A percentile compares a stretch with the other conserved stretches of the same genome.
phyloP scores from a whole-genome alignment of 805 yeast genomes.

The Kazachstania psychrophila region DNA sequence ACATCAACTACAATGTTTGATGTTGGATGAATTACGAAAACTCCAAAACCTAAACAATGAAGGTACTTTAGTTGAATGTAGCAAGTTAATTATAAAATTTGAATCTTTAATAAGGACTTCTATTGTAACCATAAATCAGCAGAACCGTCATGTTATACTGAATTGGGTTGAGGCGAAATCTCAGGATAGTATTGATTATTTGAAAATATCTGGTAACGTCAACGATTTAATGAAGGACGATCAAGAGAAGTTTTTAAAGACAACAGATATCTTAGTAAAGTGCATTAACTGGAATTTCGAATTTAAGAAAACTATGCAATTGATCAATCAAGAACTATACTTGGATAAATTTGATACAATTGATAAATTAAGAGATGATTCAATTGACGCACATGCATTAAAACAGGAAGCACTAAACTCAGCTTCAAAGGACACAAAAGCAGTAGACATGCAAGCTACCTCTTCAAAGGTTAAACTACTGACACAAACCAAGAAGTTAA shows the following conservation, averaged over 20 bases:
- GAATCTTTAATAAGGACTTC: slow-evolving; percentile 13
- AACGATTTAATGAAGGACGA: neutral
- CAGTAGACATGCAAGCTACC: slow-evolving; percentile 4
- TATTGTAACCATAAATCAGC: slow-evolving; percentile 13
- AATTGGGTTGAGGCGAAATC: slow-evolving; percentile 11
- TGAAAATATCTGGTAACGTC: slow-evolving; percentile 7
- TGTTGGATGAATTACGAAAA: slow-evolving; percentile 1
- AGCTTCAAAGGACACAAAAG: neutral
- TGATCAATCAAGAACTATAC: slow-evolving; percentile 4
- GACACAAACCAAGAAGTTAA: slow-evolving; percentile 22
- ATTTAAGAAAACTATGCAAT: slow-evolving; percentile 8
- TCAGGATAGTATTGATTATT: slow-evolving; percentile 6
- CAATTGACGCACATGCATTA: slow-evolving; percentile 10
- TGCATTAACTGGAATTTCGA: slow-evolving; percentile 19
- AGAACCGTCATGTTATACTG: slow-evolving; percentile 9
- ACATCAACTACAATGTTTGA: neutral
- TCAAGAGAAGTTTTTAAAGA: neutral
- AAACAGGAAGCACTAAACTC: neutral
- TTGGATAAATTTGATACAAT: slow-evolving; percentile 6
- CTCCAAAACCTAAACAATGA: neutral
- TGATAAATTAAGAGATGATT: slow-evolving; percentile 14
- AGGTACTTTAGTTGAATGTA: neutral
- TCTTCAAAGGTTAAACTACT: slow-evolving; percentile 23
- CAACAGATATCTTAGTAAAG: slow-evolving; percentile 6
- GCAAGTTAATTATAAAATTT: slow-evolving; percentile 7